These are phyloP conservation scores for Starmerella bombi DNA, from an alignment of 805 yeast genomes.

Conservation along the genomic window DNA sequence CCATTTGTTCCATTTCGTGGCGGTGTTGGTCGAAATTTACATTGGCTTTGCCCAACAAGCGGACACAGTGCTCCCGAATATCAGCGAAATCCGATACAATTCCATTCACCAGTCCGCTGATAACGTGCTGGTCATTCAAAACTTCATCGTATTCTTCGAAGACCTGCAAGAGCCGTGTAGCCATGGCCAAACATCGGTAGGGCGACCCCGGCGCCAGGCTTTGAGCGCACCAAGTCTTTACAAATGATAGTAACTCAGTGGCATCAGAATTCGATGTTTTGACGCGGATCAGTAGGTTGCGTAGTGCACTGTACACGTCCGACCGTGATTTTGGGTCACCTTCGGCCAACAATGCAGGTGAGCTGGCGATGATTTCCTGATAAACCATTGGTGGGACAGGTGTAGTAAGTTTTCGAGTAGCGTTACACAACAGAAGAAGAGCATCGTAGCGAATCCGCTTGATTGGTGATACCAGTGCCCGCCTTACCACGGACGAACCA, in stretches of 20 bases:
- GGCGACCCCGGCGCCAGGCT: slow-evolving; percentile 45
- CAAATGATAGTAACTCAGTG: slow-evolving; percentile 31
- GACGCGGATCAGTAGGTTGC: slow-evolving; percentile 49
- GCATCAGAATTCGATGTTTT: slow-evolving; percentile 22
- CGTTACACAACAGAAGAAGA: slow-evolving; percentile 26
- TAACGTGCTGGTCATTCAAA: slow-evolving; percentile 28
- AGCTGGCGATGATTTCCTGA: slow-evolving; percentile 32
- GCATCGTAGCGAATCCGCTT: slow-evolving; percentile 10
- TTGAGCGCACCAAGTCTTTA: slow-evolving; percentile 29
- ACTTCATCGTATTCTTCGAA: slow-evolving; percentile 42
- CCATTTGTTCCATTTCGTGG: slow-evolving; percentile 1
- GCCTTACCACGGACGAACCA: slow-evolving; percentile 2
- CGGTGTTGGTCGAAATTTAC: neutral
- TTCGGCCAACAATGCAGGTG: slow-evolving; percentile 48
- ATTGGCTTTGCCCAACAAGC: slow-evolving; percentile 31
- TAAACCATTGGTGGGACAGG: slow-evolving; percentile 39
- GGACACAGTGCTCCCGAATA: slow-evolving; percentile 42
- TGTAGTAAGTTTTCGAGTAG: slow-evolving; percentile 47
- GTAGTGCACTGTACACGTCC: slow-evolving; percentile 46
- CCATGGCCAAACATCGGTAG: slow-evolving; percentile 39
- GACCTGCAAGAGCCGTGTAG: slow-evolving; percentile 36
- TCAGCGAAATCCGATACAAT: slow-evolving; percentile 66
- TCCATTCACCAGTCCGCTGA: slow-evolving; percentile 45
- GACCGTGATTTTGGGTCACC: slow-evolving; percentile 55
- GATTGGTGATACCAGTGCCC: slow-evolving; percentile 1